A percentile compares a stretch with the other conserved stretches of the same genome.
Conservation (phyloP, 2,329 filamentous ascomycete species). For the Didymella keratinophila region DNA sequence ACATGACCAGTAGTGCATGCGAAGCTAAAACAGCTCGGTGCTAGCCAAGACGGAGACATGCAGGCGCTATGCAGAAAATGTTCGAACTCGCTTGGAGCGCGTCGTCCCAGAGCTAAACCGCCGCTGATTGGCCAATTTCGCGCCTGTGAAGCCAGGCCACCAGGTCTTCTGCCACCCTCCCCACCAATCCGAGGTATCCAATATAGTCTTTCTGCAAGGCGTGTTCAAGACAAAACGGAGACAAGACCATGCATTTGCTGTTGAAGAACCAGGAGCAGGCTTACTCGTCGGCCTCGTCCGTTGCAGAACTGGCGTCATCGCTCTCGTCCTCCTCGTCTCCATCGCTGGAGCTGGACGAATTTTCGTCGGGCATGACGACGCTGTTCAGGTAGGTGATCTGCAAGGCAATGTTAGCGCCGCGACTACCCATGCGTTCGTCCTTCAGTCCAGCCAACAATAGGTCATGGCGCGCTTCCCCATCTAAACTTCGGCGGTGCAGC, state of each 20-base stretch:
- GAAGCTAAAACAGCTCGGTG: conserved; percentile 19
- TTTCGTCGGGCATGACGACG: conserved; percentile 59
- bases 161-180: conserved; percentile 17
- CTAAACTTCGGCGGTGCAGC: conserved; percentile 27
- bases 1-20: conserved; percentile 36
- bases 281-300: conserved; percentile 24
- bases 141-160: conserved; percentile 27
- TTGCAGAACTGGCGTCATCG: conserved; percentile 12
- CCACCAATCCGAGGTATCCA: conserved; percentile 30
- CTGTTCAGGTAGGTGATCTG: conserved; percentile 61
- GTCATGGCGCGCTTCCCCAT: conserved; percentile 18
- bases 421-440: conserved; percentile 23
- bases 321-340: conserved; percentile 40
- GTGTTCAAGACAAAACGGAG: conserved; percentile 3
- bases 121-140: conserved; percentile 38
- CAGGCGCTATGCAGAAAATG: conserved; percentile 30
- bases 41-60: conserved; percentile 27
- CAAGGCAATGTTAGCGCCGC: conserved; percentile 34
- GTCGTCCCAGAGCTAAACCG: conserved; percentile 35
- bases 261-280: not conserved
- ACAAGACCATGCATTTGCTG: not conserved
- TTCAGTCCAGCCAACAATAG: conserved; percentile 20
- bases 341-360: conserved; percentile 42
- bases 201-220: conserved; percentile 6
- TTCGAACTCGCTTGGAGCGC: conserved; percentile 29